Evolutionary conservation across 1,284 basidiomycete species (phyloP).

Genomic region (Exobasidium cylindrosporum): DNA sequence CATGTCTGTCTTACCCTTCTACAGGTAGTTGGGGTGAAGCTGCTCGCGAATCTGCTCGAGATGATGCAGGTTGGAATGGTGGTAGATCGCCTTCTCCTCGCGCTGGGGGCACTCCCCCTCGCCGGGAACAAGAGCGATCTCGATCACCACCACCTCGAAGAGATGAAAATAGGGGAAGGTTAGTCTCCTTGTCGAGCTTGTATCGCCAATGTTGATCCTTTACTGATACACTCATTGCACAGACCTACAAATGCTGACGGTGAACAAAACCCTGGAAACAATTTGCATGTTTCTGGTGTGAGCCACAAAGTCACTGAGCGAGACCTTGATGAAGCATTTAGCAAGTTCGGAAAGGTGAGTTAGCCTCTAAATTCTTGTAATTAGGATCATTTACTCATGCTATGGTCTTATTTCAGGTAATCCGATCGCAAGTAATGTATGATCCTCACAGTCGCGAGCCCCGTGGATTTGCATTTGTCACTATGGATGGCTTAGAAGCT

Average conservation of each 20-base stretch:
- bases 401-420: conserved; percentile 52
- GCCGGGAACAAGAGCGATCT: conserved; percentile 33
- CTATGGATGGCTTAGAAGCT: conserved; percentile 81
- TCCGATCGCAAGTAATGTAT: conserved; percentile 86
- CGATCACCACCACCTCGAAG: conserved; percentile 4
- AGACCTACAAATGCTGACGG: conserved; percentile 53
- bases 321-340: conserved; percentile 81
- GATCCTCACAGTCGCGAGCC: conserved; percentile 95
- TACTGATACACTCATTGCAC: too few relatives aligned
- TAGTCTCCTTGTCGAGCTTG: conserved; percentile 14
- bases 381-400: neutral
- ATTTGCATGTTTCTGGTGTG: conserved; percentile 89
- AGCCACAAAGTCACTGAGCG: conserved; percentile 75
- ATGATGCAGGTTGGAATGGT: conserved; percentile 28
- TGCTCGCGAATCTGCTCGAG: conserved; percentile 36
- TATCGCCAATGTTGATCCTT: neutral
- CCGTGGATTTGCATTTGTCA: conserved; percentile 96
- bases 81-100: conserved; percentile 35
- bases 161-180: conserved; percentile 31
- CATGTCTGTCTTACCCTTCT: conserved; percentile 14
- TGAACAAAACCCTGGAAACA: conserved; percentile 81
- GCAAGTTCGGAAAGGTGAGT: conserved; percentile 82
- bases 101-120: conserved; percentile 32
- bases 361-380: conserved; percentile 13
- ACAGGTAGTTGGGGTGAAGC: conserved; percentile 31